Percentiles rank a stretch among this genome's conserved stretches.
phyloP scores from a whole-genome alignment of 2,329 filamentous ascomycete species.

The Diaporthe capsici region DNA sequence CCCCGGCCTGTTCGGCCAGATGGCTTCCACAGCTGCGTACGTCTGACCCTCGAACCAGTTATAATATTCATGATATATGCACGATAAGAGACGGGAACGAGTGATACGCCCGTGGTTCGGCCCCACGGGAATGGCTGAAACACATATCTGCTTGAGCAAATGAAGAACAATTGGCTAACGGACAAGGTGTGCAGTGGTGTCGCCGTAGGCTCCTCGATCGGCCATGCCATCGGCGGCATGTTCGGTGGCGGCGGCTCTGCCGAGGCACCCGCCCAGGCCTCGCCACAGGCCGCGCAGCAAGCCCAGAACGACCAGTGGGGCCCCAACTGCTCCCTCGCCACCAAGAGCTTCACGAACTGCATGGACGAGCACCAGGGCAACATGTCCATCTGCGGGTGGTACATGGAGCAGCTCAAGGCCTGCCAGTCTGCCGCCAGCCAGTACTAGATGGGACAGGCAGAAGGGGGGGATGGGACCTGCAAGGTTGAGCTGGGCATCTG shows the following conservation, averaged over 20 bases:
- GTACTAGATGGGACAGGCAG: conserved; percentile 65
- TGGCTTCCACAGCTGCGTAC: conserved; percentile 98
- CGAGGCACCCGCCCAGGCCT: conserved; percentile 61
- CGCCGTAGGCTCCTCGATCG: conserved; percentile 94
- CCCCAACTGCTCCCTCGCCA: conserved; percentile 83
- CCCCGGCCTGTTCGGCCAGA: conserved; percentile 92
- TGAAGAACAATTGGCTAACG: conserved; percentile 44
- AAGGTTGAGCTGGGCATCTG: background rate
- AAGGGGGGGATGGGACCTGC: background rate
- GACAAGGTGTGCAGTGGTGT: conserved; percentile 78
- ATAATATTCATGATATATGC: background rate
- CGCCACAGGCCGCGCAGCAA: conserved; percentile 64
- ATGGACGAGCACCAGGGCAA: conserved; percentile 96
- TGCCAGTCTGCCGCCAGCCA: conserved; percentile 83
- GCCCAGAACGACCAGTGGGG: conserved; percentile 68
- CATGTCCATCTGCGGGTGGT: conserved; percentile 98
- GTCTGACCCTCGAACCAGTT: conserved; percentile 55
- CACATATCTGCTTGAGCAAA: conserved; percentile 21
- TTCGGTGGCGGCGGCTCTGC: conserved; percentile 82
- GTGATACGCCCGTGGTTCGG: background rate
- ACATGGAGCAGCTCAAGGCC: conserved; percentile 95
- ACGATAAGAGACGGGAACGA: background rate
- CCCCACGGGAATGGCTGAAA: conserved; percentile 33
- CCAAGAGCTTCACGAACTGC: conserved; percentile 91
- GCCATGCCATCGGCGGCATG: conserved; percentile 91